Evolutionary conservation across 495 filamentous ascomycete genomes (phyloP).

Genomic region (Penicillium lividum): DNA sequence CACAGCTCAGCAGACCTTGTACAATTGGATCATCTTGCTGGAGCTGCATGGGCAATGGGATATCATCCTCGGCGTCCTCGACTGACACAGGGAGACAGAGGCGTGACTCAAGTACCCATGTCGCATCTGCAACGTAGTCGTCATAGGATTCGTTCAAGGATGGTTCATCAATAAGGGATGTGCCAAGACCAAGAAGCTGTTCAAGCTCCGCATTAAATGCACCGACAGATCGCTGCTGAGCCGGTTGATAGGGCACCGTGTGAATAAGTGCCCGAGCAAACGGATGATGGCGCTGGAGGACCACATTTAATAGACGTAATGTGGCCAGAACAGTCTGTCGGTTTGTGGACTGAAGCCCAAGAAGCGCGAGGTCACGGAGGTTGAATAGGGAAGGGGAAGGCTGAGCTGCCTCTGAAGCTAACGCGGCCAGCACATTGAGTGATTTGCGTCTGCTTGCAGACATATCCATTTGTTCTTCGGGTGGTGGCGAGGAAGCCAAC

Average conservation of each 20-base stretch:
- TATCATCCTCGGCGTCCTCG: constrained; percentile 27
- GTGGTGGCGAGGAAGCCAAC: constrained; percentile 65
- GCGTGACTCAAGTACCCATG: constrained; percentile 77
- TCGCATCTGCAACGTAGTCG: constrained; percentile 76
- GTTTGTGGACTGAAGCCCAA: constrained; percentile 80
- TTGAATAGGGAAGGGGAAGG: constrained; percentile 89
- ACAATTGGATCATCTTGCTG: constrained; percentile 76
- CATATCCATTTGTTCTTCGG: constrained; percentile 56
- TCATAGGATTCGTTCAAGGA: constrained; percentile 79
- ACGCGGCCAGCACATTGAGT: constrained; percentile 78
- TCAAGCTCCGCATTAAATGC: constrained; percentile 79
- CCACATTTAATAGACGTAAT: constrained; percentile 77
- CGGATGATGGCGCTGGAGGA: constrained; percentile 82
- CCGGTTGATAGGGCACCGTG: constrained; percentile 61
- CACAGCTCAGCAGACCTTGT: constrained; percentile 63
- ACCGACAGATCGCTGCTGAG: constrained; percentile 70
- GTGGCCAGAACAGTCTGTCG: constrained; percentile 87
- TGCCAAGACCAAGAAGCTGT: constrained; percentile 69
- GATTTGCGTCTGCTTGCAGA: constrained; percentile 77
- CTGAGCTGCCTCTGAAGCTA: constrained; percentile 61
- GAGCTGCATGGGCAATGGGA: constrained; percentile 44
- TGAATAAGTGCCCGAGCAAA: constrained; percentile 76
- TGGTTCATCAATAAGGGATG: constrained; percentile 68
- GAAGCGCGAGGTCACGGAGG: constrained; percentile 83
- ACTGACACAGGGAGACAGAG: constrained; percentile 35